These are phyloP conservation scores for Eleusine coracana DNA, from an alignment of 176 grass and related monocot genomes.

Conservation along the genomic window DNA sequence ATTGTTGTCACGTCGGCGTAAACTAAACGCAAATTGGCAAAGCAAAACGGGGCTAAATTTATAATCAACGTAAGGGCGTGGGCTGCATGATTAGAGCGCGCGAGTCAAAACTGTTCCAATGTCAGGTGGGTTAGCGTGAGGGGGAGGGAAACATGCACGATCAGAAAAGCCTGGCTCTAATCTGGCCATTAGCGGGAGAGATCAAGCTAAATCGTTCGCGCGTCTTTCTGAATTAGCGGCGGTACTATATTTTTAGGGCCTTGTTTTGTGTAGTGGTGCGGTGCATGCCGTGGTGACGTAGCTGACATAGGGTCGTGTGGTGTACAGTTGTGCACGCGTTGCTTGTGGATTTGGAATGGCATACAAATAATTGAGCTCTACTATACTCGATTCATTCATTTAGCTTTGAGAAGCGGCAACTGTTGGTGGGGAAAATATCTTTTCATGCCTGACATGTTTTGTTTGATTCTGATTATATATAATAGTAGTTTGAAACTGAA, in stretches of 20 bases:
- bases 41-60: neutral
- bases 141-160: slow-evolving; percentile 29
- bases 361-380: slow-evolving; percentile 19
- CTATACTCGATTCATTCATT: neutral
- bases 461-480: neutral
- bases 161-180: slow-evolving; percentile 36
- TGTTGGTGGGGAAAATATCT: slow-evolving; percentile 14
- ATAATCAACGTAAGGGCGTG: slow-evolving; percentile 31
- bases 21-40: slow-evolving; percentile 32
- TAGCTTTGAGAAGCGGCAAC: neutral
- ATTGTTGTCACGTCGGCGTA: slow-evolving; percentile 52
- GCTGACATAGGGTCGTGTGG: neutral
- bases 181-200: slow-evolving; percentile 32
- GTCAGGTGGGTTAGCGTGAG: slow-evolving; percentile 47
- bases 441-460: neutral
- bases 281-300: slow-evolving; percentile 32
- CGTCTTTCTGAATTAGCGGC: neutral
- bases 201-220: neutral
- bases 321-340: slow-evolving; percentile 40
- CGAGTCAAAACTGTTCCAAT: slow-evolving; percentile 30
- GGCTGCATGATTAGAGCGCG: slow-evolving; percentile 51
- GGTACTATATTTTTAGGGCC: neutral
- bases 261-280: slow-evolving; percentile 17
- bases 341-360: slow-evolving; percentile 30
- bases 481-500: slow-evolving; percentile 3